Evolutionary conservation across 805 yeast genomes (phyloP).

Genomic region (Yarrowia divulgata): DNA sequence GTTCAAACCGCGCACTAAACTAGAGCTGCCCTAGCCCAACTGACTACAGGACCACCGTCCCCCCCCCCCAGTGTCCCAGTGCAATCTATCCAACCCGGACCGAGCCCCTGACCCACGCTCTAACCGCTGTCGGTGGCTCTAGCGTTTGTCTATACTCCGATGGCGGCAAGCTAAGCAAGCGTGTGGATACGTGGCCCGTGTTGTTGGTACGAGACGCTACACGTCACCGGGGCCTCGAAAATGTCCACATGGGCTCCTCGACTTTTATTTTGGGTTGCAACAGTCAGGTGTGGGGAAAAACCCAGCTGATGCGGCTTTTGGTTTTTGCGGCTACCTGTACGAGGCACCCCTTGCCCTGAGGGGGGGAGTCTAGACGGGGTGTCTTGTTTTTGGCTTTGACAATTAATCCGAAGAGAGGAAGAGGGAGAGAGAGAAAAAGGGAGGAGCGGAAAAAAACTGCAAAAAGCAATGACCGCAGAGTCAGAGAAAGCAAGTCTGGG

Average conservation of each 20-base stretch:
- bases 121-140: too few species aligned
- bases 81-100: slow-evolving; percentile 1
- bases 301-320: slow-evolving; percentile 10
- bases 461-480: too few species aligned
- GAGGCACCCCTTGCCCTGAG: slow-evolving; percentile 7
- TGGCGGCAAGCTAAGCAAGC: too few species aligned
- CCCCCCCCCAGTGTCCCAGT: too few species aligned
- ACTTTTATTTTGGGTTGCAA: background rate
- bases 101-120: slow-evolving; percentile 6
- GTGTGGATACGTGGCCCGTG: too few species aligned
- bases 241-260: too few species aligned
- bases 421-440: background rate
- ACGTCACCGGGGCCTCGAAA: too few species aligned
- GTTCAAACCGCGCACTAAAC: slow-evolving; percentile 2
- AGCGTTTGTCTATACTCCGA: too few species aligned
- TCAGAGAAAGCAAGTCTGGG: too few species aligned
- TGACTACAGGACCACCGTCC: too few species aligned
- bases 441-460: background rate
- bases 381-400: slow-evolving; percentile 3
- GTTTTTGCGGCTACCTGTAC: background rate
- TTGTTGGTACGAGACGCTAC: too few species aligned
- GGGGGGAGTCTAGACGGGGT: too few species aligned
- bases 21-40: slow-evolving; percentile 4
- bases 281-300: slow-evolving; percentile 9
- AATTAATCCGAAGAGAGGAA: background rate